Conservation (phyloP, 768 basidiomycete genomes). For the Inosperma sp. region DNA sequence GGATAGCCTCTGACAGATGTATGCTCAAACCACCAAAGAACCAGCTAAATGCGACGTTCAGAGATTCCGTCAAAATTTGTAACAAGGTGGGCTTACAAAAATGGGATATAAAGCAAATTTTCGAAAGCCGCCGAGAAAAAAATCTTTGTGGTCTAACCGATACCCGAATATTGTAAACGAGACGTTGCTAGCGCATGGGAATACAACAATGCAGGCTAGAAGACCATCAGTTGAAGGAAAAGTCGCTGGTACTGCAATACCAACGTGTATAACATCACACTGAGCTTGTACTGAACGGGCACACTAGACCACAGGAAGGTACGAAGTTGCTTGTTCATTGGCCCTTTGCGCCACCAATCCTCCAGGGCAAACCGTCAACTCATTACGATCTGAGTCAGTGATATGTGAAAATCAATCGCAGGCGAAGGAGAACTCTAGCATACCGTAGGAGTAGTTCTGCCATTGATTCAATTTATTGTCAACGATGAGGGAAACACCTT, state of each 20-base stretch:
- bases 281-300: constrained; percentile 71
- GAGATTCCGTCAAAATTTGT: constrained; percentile 8
- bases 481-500: constrained; percentile 83
- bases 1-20: constrained; percentile 53
- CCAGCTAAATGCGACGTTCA: too few relatives aligned
- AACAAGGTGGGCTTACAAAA: constrained; percentile 52
- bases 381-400: constrained; percentile 51
- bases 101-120: constrained; percentile 61
- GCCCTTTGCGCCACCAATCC: constrained; percentile 72
- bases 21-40: too few relatives aligned
- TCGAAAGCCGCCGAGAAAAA: constrained; percentile 66
- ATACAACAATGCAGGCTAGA: constrained; percentile 57
- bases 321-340: constrained; percentile 77
- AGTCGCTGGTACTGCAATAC: too few relatives aligned
- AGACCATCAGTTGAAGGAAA: too few relatives aligned
- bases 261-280: constrained; percentile 70
- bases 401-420: background rate
- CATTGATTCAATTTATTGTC: constrained; percentile 90
- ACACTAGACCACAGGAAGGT: constrained; percentile 71
- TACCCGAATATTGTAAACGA: too few relatives aligned
- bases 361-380: constrained; percentile 85
- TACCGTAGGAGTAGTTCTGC: constrained; percentile 84
- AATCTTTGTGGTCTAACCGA: constrained; percentile 64
- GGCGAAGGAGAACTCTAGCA: background rate
- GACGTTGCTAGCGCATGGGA: too few relatives aligned